These are phyloP conservation scores for Ajuga reptans DNA, from an alignment of 305 asterid genomes.

Conservation along the genomic window DNA sequence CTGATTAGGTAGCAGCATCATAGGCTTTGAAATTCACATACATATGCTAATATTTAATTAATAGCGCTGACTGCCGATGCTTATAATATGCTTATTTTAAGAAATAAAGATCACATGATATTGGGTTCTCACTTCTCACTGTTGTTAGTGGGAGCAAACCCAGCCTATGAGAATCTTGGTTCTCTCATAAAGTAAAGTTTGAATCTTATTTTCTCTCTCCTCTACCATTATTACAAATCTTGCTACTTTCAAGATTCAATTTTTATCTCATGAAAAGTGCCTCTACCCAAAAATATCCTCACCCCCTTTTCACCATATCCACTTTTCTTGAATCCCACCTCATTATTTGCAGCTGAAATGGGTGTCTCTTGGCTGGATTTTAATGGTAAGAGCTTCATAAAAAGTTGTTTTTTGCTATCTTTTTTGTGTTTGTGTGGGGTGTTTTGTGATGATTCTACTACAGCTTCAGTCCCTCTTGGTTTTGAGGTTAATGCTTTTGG, in stretches of 20 bases:
- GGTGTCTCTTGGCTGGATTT: conserved; percentile 31
- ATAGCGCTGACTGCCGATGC: conserved; percentile 21
- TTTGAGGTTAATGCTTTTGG: conserved; percentile 49
- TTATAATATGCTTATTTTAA: conserved; percentile 23
- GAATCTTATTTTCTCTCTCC: conserved; percentile 39
- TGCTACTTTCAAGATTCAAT: conserved; percentile 32
- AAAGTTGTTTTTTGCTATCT: conserved; percentile 22
- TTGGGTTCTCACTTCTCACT: conserved; percentile 27
- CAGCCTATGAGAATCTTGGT: conserved; percentile 45
- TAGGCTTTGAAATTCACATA: conserved; percentile 22
- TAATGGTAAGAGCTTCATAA: conserved; percentile 32
- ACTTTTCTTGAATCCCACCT: conserved; percentile 20
- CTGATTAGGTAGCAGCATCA: background rate
- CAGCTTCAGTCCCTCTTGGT: conserved; percentile 49
- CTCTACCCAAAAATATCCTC: conserved; percentile 12
- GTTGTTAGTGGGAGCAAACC: conserved; percentile 42
- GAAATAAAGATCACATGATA: conserved; percentile 27
- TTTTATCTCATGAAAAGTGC: conserved; percentile 29
- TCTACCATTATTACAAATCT: conserved; percentile 31
- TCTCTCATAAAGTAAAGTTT: conserved; percentile 26
- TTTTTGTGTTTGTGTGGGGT: conserved; percentile 28
- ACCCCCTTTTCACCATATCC: conserved; percentile 23
- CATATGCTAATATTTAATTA: conserved; percentile 20
- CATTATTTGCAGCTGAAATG: conserved; percentile 38
- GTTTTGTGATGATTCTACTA: conserved; percentile 30